Percentiles rank a stretch among this genome's conserved stretches.
Conservation (phyloP, 164 flowering plant species). For the Sedum album region DNA sequence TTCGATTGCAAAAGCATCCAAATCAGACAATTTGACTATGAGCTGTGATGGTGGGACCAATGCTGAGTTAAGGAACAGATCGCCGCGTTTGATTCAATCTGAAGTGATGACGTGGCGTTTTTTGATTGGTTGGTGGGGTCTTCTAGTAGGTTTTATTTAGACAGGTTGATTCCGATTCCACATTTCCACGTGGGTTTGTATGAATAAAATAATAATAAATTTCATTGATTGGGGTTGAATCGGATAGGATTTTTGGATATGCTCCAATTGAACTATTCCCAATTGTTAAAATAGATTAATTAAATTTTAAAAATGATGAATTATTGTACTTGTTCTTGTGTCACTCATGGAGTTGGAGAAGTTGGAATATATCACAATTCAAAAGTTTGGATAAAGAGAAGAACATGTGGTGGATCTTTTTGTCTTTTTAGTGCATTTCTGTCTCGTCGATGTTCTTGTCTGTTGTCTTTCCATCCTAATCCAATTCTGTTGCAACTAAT, state of each 20-base stretch:
- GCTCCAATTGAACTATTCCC: background rate
- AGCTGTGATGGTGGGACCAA: slow-evolving; percentile 9
- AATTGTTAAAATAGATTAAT: background rate
- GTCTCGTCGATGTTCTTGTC: background rate
- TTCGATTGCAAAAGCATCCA: background rate
- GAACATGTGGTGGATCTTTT: background rate
- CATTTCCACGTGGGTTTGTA: background rate
- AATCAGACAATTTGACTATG: background rate
- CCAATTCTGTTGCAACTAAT: background rate
- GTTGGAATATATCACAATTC: too few species aligned
- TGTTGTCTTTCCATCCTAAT: background rate
- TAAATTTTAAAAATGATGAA: background rate
- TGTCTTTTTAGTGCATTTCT: background rate
- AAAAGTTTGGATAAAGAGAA: background rate
- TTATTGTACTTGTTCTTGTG: background rate
- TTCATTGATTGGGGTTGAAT: background rate
- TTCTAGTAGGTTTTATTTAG: background rate
- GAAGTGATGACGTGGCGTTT: background rate
- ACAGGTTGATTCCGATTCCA: background rate
- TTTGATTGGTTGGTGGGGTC: background rate
- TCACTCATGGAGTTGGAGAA: background rate
- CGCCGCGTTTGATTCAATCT: slow-evolving; percentile 17
- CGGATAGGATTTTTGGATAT: slow-evolving; percentile 2
- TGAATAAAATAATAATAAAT: background rate
- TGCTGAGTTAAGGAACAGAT: slow-evolving; percentile 15